phyloP scores from a whole-genome alignment of 2,329 filamentous ascomycete species.

The Ilyonectria mors-panacis region DNA sequence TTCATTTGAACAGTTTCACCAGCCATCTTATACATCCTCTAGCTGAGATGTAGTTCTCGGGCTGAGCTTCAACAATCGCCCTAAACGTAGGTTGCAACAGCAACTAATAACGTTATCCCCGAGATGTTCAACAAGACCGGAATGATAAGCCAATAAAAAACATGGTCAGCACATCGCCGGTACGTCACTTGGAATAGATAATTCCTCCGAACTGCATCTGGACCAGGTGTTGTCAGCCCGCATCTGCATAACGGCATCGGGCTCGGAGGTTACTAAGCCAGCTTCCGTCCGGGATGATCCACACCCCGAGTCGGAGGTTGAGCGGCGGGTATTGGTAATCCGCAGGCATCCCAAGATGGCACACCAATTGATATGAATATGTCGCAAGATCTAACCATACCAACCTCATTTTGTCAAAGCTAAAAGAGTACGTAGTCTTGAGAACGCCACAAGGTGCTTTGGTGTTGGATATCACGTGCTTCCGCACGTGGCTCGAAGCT shows the following conservation, averaged over 20 bases:
- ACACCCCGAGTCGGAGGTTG: background rate
- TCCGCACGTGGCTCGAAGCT: background rate
- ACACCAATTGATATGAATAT: too few species aligned
- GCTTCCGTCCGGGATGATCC: background rate
- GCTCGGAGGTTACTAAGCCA: background rate
- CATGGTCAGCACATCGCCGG: too few species aligned
- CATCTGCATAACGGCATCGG: background rate
- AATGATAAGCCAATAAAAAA: too few species aligned
- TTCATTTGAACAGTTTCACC: background rate
- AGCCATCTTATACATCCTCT: too few species aligned
- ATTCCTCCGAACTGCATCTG: background rate
- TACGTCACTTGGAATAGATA: background rate
- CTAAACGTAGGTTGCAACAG: background rate
- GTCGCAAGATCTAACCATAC: rapidly evolving
- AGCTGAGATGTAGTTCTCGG: background rate
- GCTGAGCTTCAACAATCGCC: background rate
- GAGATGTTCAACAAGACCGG: background rate
- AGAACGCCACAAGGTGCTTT: background rate
- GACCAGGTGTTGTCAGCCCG: background rate
- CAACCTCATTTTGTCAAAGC: background rate
- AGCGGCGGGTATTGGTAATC: slow-evolving; percentile 1
- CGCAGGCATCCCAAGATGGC: background rate
- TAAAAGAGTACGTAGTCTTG: background rate
- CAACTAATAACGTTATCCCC: background rate
- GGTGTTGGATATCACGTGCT: background rate